Conservation (phyloP, 2,329 filamentous ascomycete genomes). For the Rhinocladiella similis region DNA sequence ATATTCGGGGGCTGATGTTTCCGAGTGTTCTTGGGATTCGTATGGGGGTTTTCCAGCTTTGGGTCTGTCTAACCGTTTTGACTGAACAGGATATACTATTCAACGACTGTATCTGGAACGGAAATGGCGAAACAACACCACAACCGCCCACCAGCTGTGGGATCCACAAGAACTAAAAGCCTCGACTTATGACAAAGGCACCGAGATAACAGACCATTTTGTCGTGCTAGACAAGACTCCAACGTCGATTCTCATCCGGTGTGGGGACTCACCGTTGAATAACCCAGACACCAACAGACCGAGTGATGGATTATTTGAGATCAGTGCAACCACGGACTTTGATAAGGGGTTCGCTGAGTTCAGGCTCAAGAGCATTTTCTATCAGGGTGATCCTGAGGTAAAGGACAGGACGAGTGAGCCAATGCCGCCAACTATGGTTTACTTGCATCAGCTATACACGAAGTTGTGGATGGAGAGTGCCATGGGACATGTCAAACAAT, state of each 20-base stretch:
- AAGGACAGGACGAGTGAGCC: conserved; percentile 51
- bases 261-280: conserved; percentile 64
- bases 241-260: conserved; percentile 62
- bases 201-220: conserved; percentile 69
- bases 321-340: conserved; percentile 61
- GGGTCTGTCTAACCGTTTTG: too few species aligned
- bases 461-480: conserved; percentile 59
- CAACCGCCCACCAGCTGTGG: conserved; percentile 59
- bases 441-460: conserved; percentile 56
- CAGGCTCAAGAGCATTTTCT: conserved; percentile 66
- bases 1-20: too few species aligned
- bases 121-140: conserved; percentile 28
- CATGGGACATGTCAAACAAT: conserved; percentile 31
- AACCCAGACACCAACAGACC: conserved; percentile 50
- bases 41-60: too few species aligned
- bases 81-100: conserved; percentile 45
- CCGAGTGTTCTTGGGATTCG: too few species aligned
- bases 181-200: conserved; percentile 63
- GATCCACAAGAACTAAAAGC: conserved; percentile 53
- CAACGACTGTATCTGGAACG: conserved; percentile 23
- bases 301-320: conserved; percentile 67
- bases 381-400: conserved; percentile 47
- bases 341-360: conserved; percentile 63
- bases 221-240: conserved; percentile 67
- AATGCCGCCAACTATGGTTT: conserved; percentile 31